Conservation (phyloP, 176 grass and related monocot species). For the Avena insularis region DNA sequence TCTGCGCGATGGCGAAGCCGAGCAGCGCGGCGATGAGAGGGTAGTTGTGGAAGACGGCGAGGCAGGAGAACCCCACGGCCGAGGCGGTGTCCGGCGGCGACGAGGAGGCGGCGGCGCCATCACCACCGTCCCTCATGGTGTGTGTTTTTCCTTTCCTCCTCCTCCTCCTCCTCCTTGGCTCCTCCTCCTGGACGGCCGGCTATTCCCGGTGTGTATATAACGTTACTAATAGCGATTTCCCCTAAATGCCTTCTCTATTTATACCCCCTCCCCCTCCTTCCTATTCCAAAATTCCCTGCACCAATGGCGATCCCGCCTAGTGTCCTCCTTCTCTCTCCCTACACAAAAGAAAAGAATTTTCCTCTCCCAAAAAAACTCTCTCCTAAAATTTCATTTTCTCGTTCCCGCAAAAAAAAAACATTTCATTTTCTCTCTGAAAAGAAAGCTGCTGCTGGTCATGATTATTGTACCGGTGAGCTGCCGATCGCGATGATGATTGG, state of each 20-base stretch:
- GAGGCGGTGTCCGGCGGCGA: conserved; percentile 36
- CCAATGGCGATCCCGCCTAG: conserved; percentile 28
- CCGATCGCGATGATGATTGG: not conserved
- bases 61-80: conserved; percentile 51
- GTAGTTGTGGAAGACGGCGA: conserved; percentile 84
- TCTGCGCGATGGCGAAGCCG: conserved; percentile 80
- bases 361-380: no score
- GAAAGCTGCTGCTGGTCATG: not conserved
- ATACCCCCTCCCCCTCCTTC: not conserved
- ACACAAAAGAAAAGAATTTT: not conserved
- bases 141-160: no score
- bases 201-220: conserved; percentile 9
- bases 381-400: no score
- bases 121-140: conserved; percentile 48
- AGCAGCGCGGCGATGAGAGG: conserved; percentile 78
- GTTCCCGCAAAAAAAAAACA: no score
- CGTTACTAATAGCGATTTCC: not conserved
- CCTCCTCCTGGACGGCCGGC: conserved; percentile 21
- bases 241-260: conserved; percentile 14
- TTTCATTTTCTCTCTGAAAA: no score
- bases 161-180: not conserved
- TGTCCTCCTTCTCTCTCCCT: not conserved
- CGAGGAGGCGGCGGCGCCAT: conserved; percentile 48
- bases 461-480: no score
- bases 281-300: not conserved